Conservation (phyloP, 805 yeast species). For the Ogataea siamensis region DNA sequence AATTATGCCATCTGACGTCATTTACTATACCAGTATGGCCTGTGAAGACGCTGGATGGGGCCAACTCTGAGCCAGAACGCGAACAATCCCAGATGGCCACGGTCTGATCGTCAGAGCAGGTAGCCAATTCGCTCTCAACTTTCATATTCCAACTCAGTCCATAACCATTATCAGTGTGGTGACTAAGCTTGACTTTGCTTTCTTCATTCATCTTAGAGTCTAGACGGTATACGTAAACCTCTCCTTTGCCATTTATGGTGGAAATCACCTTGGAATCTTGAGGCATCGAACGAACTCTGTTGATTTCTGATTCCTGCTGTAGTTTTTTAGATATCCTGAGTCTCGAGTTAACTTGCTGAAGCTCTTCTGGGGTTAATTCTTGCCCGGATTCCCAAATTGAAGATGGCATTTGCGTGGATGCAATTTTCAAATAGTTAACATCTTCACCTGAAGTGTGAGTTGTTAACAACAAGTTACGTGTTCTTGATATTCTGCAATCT, state of each 20-base stretch:
- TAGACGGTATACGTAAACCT: slow-evolving; percentile 50
- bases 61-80: slow-evolving; percentile 3
- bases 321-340: slow-evolving; percentile 61
- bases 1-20: slow-evolving; percentile 71
- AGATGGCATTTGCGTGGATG: slow-evolving; percentile 56
- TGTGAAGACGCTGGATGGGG: slow-evolving; percentile 34
- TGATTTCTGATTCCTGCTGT: slow-evolving; percentile 62
- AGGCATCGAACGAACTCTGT: slow-evolving; percentile 71
- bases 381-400: slow-evolving; percentile 31
- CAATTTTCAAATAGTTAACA: slow-evolving; percentile 62
- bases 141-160: slow-evolving; percentile 67
- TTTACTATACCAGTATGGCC: slow-evolving; percentile 62
- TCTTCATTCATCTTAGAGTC: slow-evolving; percentile 20
- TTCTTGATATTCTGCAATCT: slow-evolving; percentile 30
- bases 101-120: slow-evolving; percentile 65
- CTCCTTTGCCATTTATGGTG: slow-evolving; percentile 68
- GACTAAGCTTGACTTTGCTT: slow-evolving; percentile 37
- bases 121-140: slow-evolving; percentile 48
- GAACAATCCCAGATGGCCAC: slow-evolving; percentile 60
- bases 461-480: slow-evolving; percentile 57
- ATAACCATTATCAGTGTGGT: slow-evolving; percentile 68
- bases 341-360: slow-evolving; percentile 46
- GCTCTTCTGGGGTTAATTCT: slow-evolving; percentile 27
- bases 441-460: slow-evolving; percentile 76
- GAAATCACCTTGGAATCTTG: slow-evolving; percentile 54